These are phyloP conservation scores for Umbilicus rupestris DNA, from an alignment of 164 flowering plant genomes.

Conservation along the genomic window DNA sequence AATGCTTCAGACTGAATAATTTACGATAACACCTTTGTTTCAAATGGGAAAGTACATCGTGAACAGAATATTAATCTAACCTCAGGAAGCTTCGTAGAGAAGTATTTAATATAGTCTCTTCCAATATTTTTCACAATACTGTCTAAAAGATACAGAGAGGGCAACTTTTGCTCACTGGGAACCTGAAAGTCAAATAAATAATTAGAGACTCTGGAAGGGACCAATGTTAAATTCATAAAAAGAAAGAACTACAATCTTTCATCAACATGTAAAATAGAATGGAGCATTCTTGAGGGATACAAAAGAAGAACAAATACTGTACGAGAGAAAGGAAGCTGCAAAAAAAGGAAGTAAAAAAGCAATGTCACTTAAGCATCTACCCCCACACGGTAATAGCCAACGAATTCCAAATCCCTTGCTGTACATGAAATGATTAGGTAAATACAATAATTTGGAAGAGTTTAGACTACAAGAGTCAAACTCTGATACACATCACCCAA, in stretches of 20 bases:
- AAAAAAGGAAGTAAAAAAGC: not conserved
- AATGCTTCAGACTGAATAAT: no score
- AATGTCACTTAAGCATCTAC: not conserved
- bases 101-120: constrained; percentile 81
- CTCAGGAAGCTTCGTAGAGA: constrained; percentile 83
- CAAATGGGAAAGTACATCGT: not conserved
- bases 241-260: not conserved
- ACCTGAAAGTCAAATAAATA: constrained; percentile 45
- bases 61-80: constrained; percentile 33
- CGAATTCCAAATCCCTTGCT: not conserved
- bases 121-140: constrained; percentile 99
- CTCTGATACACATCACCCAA: not conserved
- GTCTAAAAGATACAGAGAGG: constrained; percentile 96
- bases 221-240: not conserved
- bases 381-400: not conserved
- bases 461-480: not conserved
- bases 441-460: not conserved
- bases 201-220: not conserved
- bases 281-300: not conserved
- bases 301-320: not conserved
- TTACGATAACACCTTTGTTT: not conserved
- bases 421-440: not conserved
- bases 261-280: not conserved
- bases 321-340: no score
- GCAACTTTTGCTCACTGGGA: constrained; percentile 86